phyloP scores from a whole-genome alignment of 108 stramenopile species.

The Pseudonitzschia delicatissima region DNA sequence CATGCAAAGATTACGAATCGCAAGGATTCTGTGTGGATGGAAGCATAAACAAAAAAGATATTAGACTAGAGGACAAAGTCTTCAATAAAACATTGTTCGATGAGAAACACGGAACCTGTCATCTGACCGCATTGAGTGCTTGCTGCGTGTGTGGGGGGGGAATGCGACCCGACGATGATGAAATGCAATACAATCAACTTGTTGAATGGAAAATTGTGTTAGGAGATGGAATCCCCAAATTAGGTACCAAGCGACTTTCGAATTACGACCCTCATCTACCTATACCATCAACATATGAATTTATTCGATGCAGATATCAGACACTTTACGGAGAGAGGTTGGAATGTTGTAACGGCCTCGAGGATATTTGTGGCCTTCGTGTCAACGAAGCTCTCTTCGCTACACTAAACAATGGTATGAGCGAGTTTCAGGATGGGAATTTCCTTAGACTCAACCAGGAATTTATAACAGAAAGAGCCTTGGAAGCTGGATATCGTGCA shows the following conservation, averaged over 20 bases:
- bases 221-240: background rate
- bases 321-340: background rate
- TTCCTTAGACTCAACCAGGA: conserved; percentile 49
- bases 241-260: background rate
- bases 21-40: background rate
- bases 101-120: background rate
- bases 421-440: conserved; percentile 37
- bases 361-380: conserved; percentile 50
- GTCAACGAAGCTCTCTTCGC: conserved; percentile 59
- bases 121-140: background rate
- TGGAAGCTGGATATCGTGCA: conserved; percentile 67
- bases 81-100: background rate
- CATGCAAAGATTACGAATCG: background rate
- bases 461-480: conserved; percentile 48
- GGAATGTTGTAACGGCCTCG: conserved; percentile 65
- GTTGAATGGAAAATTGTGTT: background rate
- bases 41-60: background rate
- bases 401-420: conserved; percentile 66
- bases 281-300: conserved; percentile 5
- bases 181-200: background rate
- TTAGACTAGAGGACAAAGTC: background rate
- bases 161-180: background rate
- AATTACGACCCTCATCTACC: background rate
- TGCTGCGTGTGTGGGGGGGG: conserved; percentile 24
- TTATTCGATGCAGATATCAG: conserved; percentile 21